These are phyloP conservation scores for Populus euphratica DNA, from an alignment of 345 rosid genomes.

Conservation along the genomic window DNA sequence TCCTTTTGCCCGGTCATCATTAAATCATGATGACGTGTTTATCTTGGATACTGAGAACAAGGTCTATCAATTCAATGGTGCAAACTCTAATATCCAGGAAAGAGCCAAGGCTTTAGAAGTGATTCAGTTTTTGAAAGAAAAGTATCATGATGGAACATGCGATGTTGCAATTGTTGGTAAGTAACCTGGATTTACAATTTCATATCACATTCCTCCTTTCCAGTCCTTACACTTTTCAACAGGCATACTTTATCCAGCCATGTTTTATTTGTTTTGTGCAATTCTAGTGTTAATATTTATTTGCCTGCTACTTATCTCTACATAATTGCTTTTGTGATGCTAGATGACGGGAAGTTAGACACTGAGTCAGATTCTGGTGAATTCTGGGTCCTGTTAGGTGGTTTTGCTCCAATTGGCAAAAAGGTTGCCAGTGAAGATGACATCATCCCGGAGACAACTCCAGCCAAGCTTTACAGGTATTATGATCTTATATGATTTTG, in stretches of 20 bases:
- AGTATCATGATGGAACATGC: slow-evolving; percentile 75
- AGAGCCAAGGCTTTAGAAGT: slow-evolving; percentile 97
- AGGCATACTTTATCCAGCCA: neutral
- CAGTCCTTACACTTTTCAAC: neutral
- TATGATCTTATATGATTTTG: slow-evolving; percentile 1
- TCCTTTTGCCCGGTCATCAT: slow-evolving; percentile 88
- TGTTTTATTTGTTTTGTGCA: slow-evolving; percentile 3
- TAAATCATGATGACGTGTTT: slow-evolving; percentile 98
- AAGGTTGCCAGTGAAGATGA: slow-evolving; percentile 83
- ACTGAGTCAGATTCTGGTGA: slow-evolving; percentile 95
- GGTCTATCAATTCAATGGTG: slow-evolving; percentile 96
- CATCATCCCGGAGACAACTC: slow-evolving; percentile 56
- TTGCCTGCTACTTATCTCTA: slow-evolving; percentile 18
- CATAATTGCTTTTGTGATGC: slow-evolving; percentile 22
- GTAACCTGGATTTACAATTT: slow-evolving; percentile 21
- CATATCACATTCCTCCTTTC: neutral
- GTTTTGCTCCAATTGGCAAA: slow-evolving; percentile 93
- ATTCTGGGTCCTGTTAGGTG: slow-evolving; percentile 93
- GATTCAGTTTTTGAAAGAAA: slow-evolving; percentile 86
- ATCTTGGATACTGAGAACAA: slow-evolving; percentile 76
- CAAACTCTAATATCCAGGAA: slow-evolving; percentile 96
- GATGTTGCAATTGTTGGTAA: slow-evolving; percentile 86
- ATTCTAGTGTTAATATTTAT: neutral
- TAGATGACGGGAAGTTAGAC: slow-evolving; percentile 90
- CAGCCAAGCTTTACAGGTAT: slow-evolving; percentile 77